phyloP scores from a whole-genome alignment of 208 protist species.

The Wallacemonas rigidus region DNA sequence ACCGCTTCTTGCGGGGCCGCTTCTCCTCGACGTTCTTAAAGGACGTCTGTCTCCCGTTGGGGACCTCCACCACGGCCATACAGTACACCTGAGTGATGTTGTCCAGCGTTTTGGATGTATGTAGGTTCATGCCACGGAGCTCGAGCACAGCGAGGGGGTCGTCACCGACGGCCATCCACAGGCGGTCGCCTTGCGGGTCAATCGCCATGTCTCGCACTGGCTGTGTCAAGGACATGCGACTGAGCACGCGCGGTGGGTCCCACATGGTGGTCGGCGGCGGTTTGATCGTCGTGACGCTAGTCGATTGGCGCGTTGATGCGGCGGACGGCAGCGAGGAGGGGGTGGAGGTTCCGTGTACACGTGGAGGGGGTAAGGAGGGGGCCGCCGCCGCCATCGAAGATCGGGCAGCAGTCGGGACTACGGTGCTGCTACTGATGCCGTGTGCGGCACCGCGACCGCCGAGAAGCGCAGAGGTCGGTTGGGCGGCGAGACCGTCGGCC shows the following conservation, averaged over 20 bases:
- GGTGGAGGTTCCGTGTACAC: too few relatives aligned
- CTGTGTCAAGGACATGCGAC: constrained; percentile 47
- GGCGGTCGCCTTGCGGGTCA: constrained; percentile 54
- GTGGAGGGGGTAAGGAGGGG: too few relatives aligned
- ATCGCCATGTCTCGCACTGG: constrained; percentile 65
- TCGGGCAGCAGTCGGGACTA: too few relatives aligned
- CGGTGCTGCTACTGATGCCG: too few relatives aligned
- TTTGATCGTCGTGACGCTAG: not conserved
- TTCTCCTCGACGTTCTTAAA: constrained; percentile 58
- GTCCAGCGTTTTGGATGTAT: constrained; percentile 46
- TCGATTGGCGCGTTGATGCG: too few relatives aligned
- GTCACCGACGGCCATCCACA: constrained; percentile 81
- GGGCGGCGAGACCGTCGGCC: not conserved
- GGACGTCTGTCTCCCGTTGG: constrained; percentile 48
- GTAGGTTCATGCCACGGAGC: constrained; percentile 57
- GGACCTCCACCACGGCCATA: constrained; percentile 79
- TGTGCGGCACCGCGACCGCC: too few relatives aligned
- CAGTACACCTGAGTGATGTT: constrained; percentile 81
- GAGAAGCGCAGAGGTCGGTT: not conserved
- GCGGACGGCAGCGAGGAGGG: too few relatives aligned
- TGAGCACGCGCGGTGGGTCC: constrained; percentile 38
- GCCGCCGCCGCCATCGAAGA: too few relatives aligned
- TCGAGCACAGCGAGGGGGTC: constrained; percentile 66
- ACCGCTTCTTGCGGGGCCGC: constrained; percentile 14
- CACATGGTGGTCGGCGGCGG: constrained; percentile 5